Conservation (phyloP, 352 stramenopile species). For the Pythium biforme region DNA sequence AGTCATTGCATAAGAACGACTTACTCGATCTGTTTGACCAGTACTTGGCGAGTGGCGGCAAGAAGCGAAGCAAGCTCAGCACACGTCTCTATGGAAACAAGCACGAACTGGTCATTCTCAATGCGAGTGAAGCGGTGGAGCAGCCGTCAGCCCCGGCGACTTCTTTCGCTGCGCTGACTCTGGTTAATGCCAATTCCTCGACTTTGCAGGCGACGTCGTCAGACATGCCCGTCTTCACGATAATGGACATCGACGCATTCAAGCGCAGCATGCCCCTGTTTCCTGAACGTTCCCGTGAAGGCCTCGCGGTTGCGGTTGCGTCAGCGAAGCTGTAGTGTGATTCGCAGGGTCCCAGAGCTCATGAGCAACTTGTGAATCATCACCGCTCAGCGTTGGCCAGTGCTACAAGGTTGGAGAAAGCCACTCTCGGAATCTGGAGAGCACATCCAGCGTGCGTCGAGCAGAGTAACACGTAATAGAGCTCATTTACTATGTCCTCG, state of each 20-base stretch:
- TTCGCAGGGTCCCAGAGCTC: no score
- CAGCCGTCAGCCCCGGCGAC: neutral
- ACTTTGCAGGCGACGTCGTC: neutral
- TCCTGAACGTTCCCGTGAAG: conserved; percentile 39
- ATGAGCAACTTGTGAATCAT: no score
- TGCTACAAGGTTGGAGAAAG: no score
- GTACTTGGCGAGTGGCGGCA: conserved; percentile 37
- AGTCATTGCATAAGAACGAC: conserved; percentile 41
- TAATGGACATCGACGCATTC: conserved; percentile 53
- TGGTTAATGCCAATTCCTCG: neutral
- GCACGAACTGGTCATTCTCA: conserved; percentile 43
- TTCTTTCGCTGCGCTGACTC: conserved; percentile 1
- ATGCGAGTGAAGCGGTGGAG: neutral
- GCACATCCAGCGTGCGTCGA: no score
- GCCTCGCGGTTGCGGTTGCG: conserved; percentile 1
- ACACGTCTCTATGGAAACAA: conserved; percentile 50
- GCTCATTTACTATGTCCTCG: no score
- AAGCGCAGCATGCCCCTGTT: conserved; percentile 71
- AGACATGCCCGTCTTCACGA: conserved; percentile 26
- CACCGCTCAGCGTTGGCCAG: no score
- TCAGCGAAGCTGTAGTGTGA: conserved; percentile 19
- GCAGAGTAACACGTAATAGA: no score
- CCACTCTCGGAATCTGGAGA: no score
- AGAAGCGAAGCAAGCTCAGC: conserved; percentile 51
- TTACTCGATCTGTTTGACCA: conserved; percentile 65